Percentiles rank a stretch among this genome's conserved stretches.
Evolutionary conservation across 2,329 filamentous ascomycete species (phyloP).

Genomic region (Ustilaginoidea virens): DNA sequence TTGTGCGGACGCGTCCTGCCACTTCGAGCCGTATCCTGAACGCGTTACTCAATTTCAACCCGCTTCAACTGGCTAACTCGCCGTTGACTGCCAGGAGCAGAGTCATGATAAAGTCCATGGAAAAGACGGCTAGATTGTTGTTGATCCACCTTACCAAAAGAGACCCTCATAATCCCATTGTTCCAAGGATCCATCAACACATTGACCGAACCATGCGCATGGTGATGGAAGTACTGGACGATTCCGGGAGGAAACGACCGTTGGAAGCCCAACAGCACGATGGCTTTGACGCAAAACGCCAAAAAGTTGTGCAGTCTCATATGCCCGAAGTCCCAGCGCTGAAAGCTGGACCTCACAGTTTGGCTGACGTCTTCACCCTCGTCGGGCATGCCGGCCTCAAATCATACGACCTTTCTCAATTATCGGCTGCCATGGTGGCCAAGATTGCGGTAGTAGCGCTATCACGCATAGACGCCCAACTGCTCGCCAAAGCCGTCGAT

Average conservation of each 20-base stretch:
- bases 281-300: constrained; percentile 69
- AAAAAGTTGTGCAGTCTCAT: constrained; percentile 38
- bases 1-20: constrained; percentile 68
- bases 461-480: constrained; percentile 50
- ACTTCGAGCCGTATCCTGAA: constrained; percentile 76
- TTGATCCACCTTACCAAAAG: constrained; percentile 76
- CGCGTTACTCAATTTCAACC: constrained; percentile 81
- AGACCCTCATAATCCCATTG: constrained; percentile 64
- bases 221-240: constrained; percentile 65
- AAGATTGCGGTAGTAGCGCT: constrained; percentile 73
- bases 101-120: constrained; percentile 83
- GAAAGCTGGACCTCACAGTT: constrained; percentile 58
- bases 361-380: constrained; percentile 76
- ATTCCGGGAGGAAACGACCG: constrained; percentile 61
- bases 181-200: constrained; percentile 70
- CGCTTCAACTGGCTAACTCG: constrained; percentile 62
- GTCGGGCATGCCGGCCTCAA: constrained; percentile 57
- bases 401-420: constrained; percentile 66
- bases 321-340: constrained; percentile 49
- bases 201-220: constrained; percentile 69
- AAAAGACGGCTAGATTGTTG: constrained; percentile 76
- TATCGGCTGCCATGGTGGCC: constrained; percentile 61
- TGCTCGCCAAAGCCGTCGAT: constrained; percentile 59
- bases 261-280: constrained; percentile 56
- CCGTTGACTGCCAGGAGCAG: constrained; percentile 65